Evolutionary conservation across 345 rosid genomes (phyloP), one percentile per base, ranked within the genome.

Genomic region (Ricinus communis): DNA sequence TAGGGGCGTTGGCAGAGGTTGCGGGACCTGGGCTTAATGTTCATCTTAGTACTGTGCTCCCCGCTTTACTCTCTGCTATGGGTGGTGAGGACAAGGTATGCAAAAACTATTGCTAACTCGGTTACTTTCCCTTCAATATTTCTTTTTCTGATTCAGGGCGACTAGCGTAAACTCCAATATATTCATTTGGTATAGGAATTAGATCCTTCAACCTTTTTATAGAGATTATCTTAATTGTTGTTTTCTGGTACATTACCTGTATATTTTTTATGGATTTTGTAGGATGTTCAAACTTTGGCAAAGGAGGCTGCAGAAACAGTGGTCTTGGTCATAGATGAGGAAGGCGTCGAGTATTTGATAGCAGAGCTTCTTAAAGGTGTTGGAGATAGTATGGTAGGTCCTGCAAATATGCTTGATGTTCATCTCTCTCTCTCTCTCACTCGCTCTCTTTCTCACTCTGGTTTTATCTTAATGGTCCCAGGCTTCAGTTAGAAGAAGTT

Each of bases 1-100:
- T 95, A 52, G 99, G 99, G 65, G 99, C 97, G 30, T 84, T 95
- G 72, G 99, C 99, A 45, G 98, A 95, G 74, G 99, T 92, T 82
- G 97, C 99, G 4, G 97, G 99, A 71, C 78, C 97, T 70, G 96
- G 99, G 62, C 90, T 95, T 53, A 88, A 89, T 76, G 62, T 74
- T 77, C 99, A 95, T 81, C 92, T 95, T 71, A 90, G 97, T 68
- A 89, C 91, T 45, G 77, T 95, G 76, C 93, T 95, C 80, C 98
- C 99, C 79, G 88, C 94, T 69, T 86, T 95, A 77, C 98, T 95
- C 56, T 83, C 94, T 31, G 93, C 92, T 53, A 85, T 91, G 91
- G 91, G 96, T 65, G 85, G 77, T 64, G 90, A 85, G 51, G 89
- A 92, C 45, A 54, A 68, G 96, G 99, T 95, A 74, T 53, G 61